Base-by-base conservation (phyloP, 1,139 yeast species). In the Zygosaccharomyces sapae region DNA sequence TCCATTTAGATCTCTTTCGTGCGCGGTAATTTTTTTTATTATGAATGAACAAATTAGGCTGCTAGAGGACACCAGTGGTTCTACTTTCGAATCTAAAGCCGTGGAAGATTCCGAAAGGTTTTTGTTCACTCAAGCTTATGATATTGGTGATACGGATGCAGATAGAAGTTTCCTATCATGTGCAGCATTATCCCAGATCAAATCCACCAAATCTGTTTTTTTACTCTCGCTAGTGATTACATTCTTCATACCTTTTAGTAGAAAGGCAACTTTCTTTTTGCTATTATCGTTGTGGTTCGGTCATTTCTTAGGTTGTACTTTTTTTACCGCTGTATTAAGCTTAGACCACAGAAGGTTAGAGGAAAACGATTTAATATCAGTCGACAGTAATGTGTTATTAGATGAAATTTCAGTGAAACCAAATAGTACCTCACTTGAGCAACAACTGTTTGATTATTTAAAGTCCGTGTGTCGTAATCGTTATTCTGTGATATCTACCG, bases 271-370 rank as follows among this genome's bases (percentile, higher is more conserved):
- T 43, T 50, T 67, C 10, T 74, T 75, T 55, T 63, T 73, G 1
- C 55, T 67, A 2, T 45, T 73, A 33, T 74, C 81, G 0, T 58
- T 84, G 25, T 33, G 77, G 1, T 63, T 82, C 35, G 88, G 84
- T 55, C 80, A 78, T 55, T 48, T 74, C 3, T 66, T 86, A 41
- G 88, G 83, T 55, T 59, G 79, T 44, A 77, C 90, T 0, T 85
- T 73, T 61, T 76, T 85, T 51, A 70, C 81, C 1, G 81, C 89
- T 0, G 77, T 84, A 0, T 66, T 86, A 13, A 74, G 83, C 25
- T 76, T 86, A 39, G 95, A 87, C 66, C 68, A 83, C 41, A 75
- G 80, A 39, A 72, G 88, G 47, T 65, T 76, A 35, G 89, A 83
- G 56, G 70, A 83, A 18, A 76, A 77, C 8, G 87, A 81, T 51